phyloP scores from a whole-genome alignment of 2,329 filamentous ascomycete genomes.

The Phyllosticta citrichinensis region DNA sequence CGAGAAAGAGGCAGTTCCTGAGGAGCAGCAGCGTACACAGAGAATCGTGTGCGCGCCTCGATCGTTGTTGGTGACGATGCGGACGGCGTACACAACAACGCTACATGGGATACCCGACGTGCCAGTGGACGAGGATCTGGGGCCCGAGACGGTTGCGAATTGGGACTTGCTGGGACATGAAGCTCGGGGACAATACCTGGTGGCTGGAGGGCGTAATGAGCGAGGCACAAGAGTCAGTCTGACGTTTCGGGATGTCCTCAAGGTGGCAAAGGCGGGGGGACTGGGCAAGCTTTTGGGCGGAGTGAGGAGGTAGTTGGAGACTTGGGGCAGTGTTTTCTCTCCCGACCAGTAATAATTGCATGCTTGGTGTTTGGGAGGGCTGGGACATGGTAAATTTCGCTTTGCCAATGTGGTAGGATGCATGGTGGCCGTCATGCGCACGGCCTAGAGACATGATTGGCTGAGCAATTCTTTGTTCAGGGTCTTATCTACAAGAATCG shows the following conservation, averaged over 20 bases:
- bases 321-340: not conserved
- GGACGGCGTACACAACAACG: conserved; percentile 56
- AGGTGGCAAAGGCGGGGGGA: conserved; percentile 44
- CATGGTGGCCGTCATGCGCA: not conserved
- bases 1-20: not conserved
- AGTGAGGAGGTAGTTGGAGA: conserved; percentile 17
- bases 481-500: not conserved
- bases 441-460: not conserved
- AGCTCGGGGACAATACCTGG: conserved; percentile 25
- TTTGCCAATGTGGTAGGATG: not conserved
- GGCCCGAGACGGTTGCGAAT: conserved; percentile 50
- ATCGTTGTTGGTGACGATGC: conserved; percentile 65
- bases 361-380: not conserved
- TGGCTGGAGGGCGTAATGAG: conserved; percentile 44
- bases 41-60: conserved; percentile 74
- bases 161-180: conserved; percentile 55
- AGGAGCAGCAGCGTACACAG: not conserved
- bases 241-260: conserved; percentile 80
- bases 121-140: conserved; percentile 54
- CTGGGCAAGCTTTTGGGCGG: conserved; percentile 56
- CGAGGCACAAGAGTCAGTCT: conserved; percentile 59
- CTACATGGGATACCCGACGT: conserved; percentile 66
- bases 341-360: not conserved
- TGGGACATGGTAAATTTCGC: not conserved
- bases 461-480: not conserved